Evolutionary conservation across 768 basidiomycete genomes (phyloP), one percentile per base, ranked within the genome.

Genomic region (Lactifluus rugatus): DNA sequence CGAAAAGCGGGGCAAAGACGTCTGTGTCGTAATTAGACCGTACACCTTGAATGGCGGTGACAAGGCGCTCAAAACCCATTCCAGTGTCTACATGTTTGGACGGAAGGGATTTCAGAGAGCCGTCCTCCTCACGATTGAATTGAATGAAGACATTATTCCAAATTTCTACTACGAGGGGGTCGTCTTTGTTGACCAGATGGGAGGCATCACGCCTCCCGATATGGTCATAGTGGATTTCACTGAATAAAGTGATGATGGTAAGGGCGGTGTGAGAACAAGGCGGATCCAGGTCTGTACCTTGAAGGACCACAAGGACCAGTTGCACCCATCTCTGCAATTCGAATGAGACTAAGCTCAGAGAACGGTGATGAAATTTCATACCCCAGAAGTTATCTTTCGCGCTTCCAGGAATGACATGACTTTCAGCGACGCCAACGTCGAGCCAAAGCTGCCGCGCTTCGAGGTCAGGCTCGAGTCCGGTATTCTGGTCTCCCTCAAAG

Each of bases 91-190:
- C 89, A 66, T 99, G 96, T 72, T 93, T 93, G 32, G 85, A 82
- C 25, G 96, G 96, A 14, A 99, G 80, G 1, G 81, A 59, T 52
- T 80, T 83, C 16, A 99, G 79, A 19, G 84, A 82, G 41, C 89
- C 87, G 57, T 94, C 89, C 45, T 83, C 81, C 71, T 98, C 95
- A 48, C 96, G 89, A 70, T 99, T 98, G 76, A 89, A 99, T 67
- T 97, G 94, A 68, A 99, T 98, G 70, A 97, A 99, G 56, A 99
- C 96, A 70, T 96, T 97, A 76, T 99, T 99, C 96, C 96, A 99
- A 64, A 99, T 94, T 72, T 95, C 93, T 57, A 99, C 80, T 8
- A 99, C 96, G 62, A 94, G 85, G 1, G 96, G 93, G 68, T 98
- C 96, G 70, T 99, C 96, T 65, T 85, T 79, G 70, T 99, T 98